Evolutionary conservation across 2,329 filamentous ascomycete species (phyloP), one percentile per base, ranked within the genome.

Genomic region (Fulvia fulva): DNA sequence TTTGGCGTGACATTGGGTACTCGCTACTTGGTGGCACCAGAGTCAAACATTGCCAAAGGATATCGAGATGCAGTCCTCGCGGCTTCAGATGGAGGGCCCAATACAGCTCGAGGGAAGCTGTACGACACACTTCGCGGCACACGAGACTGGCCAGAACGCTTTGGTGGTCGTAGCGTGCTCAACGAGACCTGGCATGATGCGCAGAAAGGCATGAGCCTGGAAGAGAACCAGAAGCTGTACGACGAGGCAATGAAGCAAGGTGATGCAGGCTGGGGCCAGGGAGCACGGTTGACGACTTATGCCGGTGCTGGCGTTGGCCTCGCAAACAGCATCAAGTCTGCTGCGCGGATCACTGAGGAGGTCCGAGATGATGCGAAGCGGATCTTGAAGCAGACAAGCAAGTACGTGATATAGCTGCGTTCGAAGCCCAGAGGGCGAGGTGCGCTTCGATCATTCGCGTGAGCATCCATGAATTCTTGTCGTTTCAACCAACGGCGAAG

Each of bases 221-320:
- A 75, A 47, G 76, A 78, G 61, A 80, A 79, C 51, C 76, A 74
- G 66, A 71, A 65, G 55, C 58, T 77, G 59, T 79, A 80, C 69
- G 69, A 77, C 32, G 72, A 78, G 62, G 83, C 82, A 41, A 65
- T 80, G 66, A 70, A 76, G 65, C 75, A 72, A 56, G 81, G 80
- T 2, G 80, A 84, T 70, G 72, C 70, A 16, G 76, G 81, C 51
- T 80, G 82, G 80, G 83, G 82, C 23, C 73, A 72, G 0, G 70
- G 78, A 9, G 82, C 78, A 3, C 76, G 84, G 58, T 74, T 87
- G 74, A 84, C 82, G 4, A 83, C 83, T 9, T 88, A 86, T 76
- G 84, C 83, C 14, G 85, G 85, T 3, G 81, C 81, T 21, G 84
- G 79, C 0, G 80, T 87, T 14, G 85, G 85, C 0, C 73, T 87